Conservation (phyloP, 345 rosid species). For the Lepidium aucheri region DNA sequence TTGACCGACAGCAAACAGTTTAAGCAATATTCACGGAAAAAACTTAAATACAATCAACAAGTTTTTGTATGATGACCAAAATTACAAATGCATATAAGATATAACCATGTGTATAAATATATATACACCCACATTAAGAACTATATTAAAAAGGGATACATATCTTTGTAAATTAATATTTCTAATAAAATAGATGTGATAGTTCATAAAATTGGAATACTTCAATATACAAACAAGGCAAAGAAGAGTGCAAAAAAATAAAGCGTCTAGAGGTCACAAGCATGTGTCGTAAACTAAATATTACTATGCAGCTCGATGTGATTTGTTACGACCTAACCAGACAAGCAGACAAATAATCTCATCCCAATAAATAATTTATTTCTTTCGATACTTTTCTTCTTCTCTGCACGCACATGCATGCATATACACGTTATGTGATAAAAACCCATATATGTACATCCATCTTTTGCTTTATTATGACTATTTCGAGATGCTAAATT, state of each 20-base stretch:
- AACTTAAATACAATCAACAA: too few relatives aligned
- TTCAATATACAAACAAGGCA: neutral
- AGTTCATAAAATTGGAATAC: neutral
- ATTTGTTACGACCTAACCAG: slow-evolving; percentile 22
- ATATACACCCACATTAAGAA: too few relatives aligned
- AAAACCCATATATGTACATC: neutral
- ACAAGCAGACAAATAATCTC: slow-evolving; percentile 24
- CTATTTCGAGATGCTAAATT: neutral
- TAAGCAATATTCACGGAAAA: too few relatives aligned
- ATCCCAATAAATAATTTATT: neutral
- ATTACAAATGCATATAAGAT: too few relatives aligned
- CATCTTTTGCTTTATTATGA: neutral
- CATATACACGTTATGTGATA: neutral
- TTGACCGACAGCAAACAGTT: too few relatives aligned
- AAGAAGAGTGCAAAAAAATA: neutral
- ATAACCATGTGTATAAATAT: too few relatives aligned
- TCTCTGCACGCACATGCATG: slow-evolving; percentile 18
- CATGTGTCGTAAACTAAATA: neutral
- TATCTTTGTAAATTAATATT: too few relatives aligned
- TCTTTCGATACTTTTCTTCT: neutral
- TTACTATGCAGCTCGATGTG: slow-evolving; percentile 25
- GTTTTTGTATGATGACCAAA: too few relatives aligned
- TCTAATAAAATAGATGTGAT: too few relatives aligned
- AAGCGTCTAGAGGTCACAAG: slow-evolving; percentile 13
- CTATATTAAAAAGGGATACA: too few relatives aligned